phyloP scores from a whole-genome alignment of 495 filamentous ascomycete species.

The Lentithecium fluviatile region DNA sequence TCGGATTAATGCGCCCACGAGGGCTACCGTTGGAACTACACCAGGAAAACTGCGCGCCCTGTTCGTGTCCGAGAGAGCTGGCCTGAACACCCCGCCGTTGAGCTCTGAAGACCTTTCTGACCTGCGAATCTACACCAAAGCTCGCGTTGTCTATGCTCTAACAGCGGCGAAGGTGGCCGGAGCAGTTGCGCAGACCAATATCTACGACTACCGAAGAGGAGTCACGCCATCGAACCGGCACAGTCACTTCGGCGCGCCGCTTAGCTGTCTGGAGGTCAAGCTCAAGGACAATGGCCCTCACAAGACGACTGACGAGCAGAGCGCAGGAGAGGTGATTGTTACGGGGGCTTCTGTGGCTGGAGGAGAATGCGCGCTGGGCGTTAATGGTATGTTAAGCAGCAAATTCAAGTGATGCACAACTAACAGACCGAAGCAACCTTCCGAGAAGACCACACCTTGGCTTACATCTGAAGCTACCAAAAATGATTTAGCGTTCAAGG shows the following conservation, averaged over 20 bases:
- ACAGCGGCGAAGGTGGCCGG: constrained; percentile 80
- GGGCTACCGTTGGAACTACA: constrained; percentile 60
- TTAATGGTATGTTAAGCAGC: constrained; percentile 38
- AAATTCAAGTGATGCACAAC: not conserved
- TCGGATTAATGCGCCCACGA: constrained; percentile 60
- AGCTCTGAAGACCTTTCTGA: constrained; percentile 70
- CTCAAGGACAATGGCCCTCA: constrained; percentile 59
- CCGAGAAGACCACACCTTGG: constrained; percentile 39
- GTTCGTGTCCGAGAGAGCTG: constrained; percentile 61
- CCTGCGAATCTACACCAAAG: constrained; percentile 73
- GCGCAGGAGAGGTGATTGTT: constrained; percentile 65
- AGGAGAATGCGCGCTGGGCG: constrained; percentile 57
- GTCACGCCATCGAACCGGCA: constrained; percentile 43
- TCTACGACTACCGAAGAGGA: constrained; percentile 79
- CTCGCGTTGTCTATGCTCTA: constrained; percentile 81
- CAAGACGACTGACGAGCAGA: constrained; percentile 57
- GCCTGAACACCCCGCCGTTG: constrained; percentile 53
- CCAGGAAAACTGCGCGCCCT: constrained; percentile 76
- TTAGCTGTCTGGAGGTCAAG: constrained; percentile 76
- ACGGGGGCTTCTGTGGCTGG: constrained; percentile 67
- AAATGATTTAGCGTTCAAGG: not conserved
- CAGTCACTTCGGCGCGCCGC: constrained; percentile 78
- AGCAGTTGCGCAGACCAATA: constrained; percentile 75
- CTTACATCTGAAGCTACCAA: constrained; percentile 30
- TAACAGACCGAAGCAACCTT: constrained; percentile 25